phyloP scores from a whole-genome alignment of 306 rosid genomes.

The Pterocarpus macrocarpus region DNA sequence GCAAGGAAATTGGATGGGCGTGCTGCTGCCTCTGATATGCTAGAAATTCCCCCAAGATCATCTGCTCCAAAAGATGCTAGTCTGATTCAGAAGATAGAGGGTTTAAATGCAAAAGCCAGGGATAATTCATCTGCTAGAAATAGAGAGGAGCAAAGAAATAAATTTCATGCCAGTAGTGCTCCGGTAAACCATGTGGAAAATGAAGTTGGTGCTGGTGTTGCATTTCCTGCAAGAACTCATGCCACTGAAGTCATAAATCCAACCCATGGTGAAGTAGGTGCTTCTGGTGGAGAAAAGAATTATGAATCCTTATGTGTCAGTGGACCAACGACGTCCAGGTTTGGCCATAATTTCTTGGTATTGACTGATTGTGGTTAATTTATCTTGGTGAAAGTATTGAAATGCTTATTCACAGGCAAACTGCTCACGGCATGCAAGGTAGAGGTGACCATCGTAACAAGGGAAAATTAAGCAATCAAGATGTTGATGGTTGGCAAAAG shows the following conservation, averaged over 20 bases:
- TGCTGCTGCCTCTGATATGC: conserved; percentile 55
- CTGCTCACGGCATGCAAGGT: conserved; percentile 66
- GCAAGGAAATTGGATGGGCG: conserved; percentile 58
- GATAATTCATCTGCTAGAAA: conserved; percentile 63
- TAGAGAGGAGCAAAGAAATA: conserved; percentile 63
- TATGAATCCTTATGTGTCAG: conserved; percentile 50
- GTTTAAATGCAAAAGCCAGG: conserved; percentile 93
- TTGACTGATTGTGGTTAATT: conserved; percentile 48
- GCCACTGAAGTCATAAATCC: conserved; percentile 53
- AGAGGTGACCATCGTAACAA: conserved; percentile 65
- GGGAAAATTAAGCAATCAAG: conserved; percentile 65
- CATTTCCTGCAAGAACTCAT: conserved; percentile 47
- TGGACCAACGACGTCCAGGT: conserved; percentile 73
- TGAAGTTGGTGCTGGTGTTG: conserved; percentile 56
- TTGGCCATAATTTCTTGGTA: conserved; percentile 51
- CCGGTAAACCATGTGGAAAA: conserved; percentile 51
- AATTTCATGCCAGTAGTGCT: conserved; percentile 54
- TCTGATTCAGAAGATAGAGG: conserved; percentile 85
- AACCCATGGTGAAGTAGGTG: conserved; percentile 52
- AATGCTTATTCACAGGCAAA: conserved; percentile 70
- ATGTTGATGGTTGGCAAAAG: conserved; percentile 73
- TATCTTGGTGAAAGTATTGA: conserved; percentile 45
- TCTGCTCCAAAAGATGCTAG: conserved; percentile 75
- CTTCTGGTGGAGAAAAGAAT: conserved; percentile 60
- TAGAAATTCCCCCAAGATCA: conserved; percentile 52